These are phyloP conservation scores for Verticillium alfalfae DNA, from an alignment of 2,329 filamentous ascomycete genomes.

Conservation along the genomic window DNA sequence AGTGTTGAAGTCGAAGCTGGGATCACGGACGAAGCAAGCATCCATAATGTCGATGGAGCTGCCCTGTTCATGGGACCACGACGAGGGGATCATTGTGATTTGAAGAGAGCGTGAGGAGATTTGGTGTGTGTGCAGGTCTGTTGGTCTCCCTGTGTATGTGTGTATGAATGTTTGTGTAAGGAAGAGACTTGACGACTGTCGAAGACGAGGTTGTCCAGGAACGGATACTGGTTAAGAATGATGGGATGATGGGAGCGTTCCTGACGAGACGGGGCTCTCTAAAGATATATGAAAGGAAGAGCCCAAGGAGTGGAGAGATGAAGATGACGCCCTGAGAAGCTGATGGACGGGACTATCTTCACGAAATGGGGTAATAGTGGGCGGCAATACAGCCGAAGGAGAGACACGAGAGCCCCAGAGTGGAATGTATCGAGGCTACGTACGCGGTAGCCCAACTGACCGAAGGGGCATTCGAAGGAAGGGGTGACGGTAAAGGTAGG, in stretches of 20 bases:
- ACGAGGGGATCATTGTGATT: background rate
- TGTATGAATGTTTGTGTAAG: constrained; percentile 2
- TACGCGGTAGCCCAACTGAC: constrained; percentile 1
- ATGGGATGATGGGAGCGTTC: constrained; percentile 13
- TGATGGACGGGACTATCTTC: constrained; percentile 8
- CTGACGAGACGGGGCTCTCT: constrained; percentile 26
- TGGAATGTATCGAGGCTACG: constrained; percentile 24
- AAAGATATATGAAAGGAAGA: constrained; percentile 34
- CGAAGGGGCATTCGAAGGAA: constrained; percentile 6
- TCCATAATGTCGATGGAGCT: constrained; percentile 10
- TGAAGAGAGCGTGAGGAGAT: constrained; percentile 5
- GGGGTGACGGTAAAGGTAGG: constrained; percentile 4
- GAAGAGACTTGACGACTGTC: background rate
- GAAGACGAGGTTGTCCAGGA: constrained; percentile 8
- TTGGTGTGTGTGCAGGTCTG: constrained; percentile 5
- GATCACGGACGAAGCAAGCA: constrained; percentile 7
- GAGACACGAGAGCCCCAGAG: constrained; percentile 27
- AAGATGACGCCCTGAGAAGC: constrained; percentile 17
- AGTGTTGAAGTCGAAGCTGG: constrained; percentile 10
- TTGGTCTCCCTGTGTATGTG: constrained; percentile 4
- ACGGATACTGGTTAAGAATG: constrained; percentile 11
- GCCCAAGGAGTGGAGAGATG: constrained; percentile 26
- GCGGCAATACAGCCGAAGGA: constrained; percentile 14
- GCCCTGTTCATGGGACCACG: background rate
- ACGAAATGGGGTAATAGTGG: constrained; percentile 11